Evolutionary conservation across 805 yeast species (phyloP).

Genomic region (Candida stauntonica): DNA sequence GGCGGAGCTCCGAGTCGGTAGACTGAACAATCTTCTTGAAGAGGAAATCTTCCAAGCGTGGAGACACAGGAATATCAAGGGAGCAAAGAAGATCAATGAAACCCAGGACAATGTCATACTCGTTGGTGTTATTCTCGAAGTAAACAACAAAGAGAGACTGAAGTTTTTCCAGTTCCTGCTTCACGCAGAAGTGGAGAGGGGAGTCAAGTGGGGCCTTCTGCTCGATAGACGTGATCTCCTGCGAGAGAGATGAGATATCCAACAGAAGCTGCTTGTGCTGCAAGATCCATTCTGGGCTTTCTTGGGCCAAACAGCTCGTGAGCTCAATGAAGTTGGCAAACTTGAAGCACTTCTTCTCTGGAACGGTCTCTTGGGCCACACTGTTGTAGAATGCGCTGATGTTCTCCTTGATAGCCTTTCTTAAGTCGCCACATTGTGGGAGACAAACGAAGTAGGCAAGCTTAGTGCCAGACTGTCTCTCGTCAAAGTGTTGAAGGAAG

Average conservation of each 20-base stretch:
- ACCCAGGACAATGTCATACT: constrained; percentile 36
- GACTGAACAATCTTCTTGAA: constrained; percentile 52
- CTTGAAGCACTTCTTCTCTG: constrained; percentile 54
- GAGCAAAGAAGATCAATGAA: constrained; percentile 41
- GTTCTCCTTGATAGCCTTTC: constrained; percentile 50
- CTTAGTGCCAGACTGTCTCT: constrained; percentile 58
- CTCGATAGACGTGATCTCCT: constrained; percentile 40
- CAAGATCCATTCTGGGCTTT: constrained; percentile 56
- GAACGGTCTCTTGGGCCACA: constrained; percentile 43
- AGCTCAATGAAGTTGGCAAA: constrained; percentile 73
- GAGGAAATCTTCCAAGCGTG: constrained; percentile 51
- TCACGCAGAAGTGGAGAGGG: constrained; percentile 62
- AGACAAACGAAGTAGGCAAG: constrained; percentile 61
- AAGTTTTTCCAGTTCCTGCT: constrained; percentile 60
- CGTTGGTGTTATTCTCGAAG: constrained; percentile 31
- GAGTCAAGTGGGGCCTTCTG: constrained; percentile 45
- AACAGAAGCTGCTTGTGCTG: constrained; percentile 43
- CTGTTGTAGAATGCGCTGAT: constrained; percentile 44
- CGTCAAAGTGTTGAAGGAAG: constrained; percentile 61
- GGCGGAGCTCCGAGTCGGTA: constrained; percentile 41
- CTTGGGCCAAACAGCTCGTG: constrained; percentile 45
- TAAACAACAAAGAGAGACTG: constrained; percentile 44
- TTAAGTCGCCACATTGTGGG: constrained; percentile 51
- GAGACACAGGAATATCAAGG: constrained; percentile 43
- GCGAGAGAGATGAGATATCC: constrained; percentile 39